phyloP scores from a whole-genome alignment of 1,284 basidiomycete species.

The Boletus nobilissimus region DNA sequence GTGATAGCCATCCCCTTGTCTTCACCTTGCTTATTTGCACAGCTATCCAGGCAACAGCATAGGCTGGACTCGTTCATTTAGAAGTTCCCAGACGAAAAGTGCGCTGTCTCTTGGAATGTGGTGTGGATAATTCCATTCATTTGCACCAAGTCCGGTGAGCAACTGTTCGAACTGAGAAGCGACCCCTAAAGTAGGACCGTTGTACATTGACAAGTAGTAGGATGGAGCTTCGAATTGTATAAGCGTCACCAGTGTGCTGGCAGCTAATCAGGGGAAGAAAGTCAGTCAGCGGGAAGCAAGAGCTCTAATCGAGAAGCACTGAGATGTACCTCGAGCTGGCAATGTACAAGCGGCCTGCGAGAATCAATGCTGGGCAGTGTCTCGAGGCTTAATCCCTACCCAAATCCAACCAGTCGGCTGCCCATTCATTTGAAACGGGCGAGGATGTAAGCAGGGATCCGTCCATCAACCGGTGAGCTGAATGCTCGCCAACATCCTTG shows the following conservation, averaged over 20 bases:
- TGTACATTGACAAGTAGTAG: slow-evolving; percentile 71
- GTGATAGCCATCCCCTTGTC: slow-evolving; percentile 79
- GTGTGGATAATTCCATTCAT: slow-evolving; percentile 54
- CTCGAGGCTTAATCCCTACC: slow-evolving; percentile 47
- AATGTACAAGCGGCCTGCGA: slow-evolving; percentile 65
- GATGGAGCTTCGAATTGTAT: slow-evolving; percentile 78
- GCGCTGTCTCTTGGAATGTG: slow-evolving; percentile 34
- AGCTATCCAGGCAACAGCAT: slow-evolving; percentile 75
- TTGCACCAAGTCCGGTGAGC: slow-evolving; percentile 67
- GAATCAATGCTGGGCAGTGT: slow-evolving; percentile 15
- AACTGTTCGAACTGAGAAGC: slow-evolving; percentile 69
- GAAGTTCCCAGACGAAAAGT: slow-evolving; percentile 26
- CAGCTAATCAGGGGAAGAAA: slow-evolving; percentile 58
- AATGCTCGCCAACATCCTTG: slow-evolving; percentile 42
- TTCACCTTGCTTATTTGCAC: slow-evolving; percentile 81
- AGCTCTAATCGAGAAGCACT: slow-evolving; percentile 59
- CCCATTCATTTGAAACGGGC: slow-evolving; percentile 64
- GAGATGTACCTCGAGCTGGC: slow-evolving; percentile 67
- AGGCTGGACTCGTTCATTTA: slow-evolving; percentile 48
- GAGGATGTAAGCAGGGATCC: slow-evolving; percentile 68
- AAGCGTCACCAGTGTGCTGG: slow-evolving; percentile 72
- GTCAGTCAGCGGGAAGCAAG: slow-evolving; percentile 64
- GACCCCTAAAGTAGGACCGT: slow-evolving; percentile 70
- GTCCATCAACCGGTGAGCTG: slow-evolving; percentile 57
- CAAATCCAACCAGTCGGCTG: slow-evolving; percentile 67